Conservation (phyloP, 805 yeast genomes). For the Zygosaccharomyces rouxii region DNA sequence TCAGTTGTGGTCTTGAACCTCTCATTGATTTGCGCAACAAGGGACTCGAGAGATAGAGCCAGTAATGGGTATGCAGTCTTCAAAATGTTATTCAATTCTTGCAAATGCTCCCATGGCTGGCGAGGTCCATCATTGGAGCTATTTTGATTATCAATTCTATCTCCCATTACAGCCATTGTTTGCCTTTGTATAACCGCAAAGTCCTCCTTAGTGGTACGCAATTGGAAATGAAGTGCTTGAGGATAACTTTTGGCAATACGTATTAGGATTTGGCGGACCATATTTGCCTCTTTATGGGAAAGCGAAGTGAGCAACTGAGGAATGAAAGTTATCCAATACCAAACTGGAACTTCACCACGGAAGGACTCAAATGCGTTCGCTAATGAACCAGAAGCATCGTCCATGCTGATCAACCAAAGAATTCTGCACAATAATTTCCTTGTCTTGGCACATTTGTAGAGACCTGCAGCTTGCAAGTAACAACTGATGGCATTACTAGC, state of each 20-base stretch:
- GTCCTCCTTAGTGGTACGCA: constrained; percentile 93
- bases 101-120: constrained; percentile 91
- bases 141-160: constrained; percentile 20
- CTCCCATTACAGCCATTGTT: constrained; percentile 45
- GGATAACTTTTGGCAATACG: constrained; percentile 95
- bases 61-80: constrained; percentile 94
- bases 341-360: constrained; percentile 94
- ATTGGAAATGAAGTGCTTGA: constrained; percentile 93
- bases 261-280: constrained; percentile 82
- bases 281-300: constrained; percentile 84
- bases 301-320: constrained; percentile 89
- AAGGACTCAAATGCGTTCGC: constrained; percentile 86
- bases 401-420: constrained; percentile 88
- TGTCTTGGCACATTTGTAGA: constrained; percentile 88
- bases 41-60: constrained; percentile 87
- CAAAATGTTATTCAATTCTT: constrained; percentile 87
- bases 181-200: constrained; percentile 83
- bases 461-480: constrained; percentile 94
- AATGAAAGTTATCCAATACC: constrained; percentile 98
- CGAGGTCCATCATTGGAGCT: constrained; percentile 34
- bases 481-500: constrained; percentile 95
- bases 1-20: constrained; percentile 91
- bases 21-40: constrained; percentile 92
- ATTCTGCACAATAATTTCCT: constrained; percentile 84
- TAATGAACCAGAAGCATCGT: constrained; percentile 75